phyloP scores from a whole-genome alignment of 2,329 filamentous ascomycete species.

The Thelonectria discophora region DNA sequence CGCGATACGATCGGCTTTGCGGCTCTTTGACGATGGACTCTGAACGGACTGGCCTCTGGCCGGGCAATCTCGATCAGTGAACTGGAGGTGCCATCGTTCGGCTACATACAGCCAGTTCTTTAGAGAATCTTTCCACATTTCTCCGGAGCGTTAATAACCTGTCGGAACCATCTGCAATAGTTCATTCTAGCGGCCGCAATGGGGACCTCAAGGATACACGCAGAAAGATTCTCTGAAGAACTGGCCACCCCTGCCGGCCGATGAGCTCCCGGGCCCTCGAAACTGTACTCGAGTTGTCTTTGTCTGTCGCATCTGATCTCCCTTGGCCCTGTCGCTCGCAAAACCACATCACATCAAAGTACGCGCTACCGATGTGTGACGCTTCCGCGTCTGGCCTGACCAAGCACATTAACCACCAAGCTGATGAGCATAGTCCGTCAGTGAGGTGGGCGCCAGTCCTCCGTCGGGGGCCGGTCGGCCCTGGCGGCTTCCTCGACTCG shows the following conservation, averaged over 20 bases:
- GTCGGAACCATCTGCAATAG: conserved; percentile 54
- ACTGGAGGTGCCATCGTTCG: conserved; percentile 56
- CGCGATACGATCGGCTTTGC: conserved; percentile 45
- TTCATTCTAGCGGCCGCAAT: conserved; percentile 44
- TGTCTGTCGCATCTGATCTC: conserved; percentile 36
- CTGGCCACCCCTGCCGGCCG: conserved; percentile 50
- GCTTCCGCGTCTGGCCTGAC: conserved; percentile 56
- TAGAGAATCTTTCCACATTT: conserved; percentile 45
- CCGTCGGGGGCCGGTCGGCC: conserved; percentile 43
- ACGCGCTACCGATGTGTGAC: conserved; percentile 56
- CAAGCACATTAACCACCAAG: conserved; percentile 65
- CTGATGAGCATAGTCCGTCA: conserved; percentile 54
- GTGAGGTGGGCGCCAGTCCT: conserved; percentile 59
- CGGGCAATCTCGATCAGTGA: conserved; percentile 36
- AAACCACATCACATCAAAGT: conserved; percentile 55
- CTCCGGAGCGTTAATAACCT: conserved; percentile 46
- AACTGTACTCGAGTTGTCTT: conserved; percentile 34
- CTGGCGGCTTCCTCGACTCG: conserved; percentile 56
- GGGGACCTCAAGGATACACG: conserved; percentile 54
- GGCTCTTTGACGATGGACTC: conserved; percentile 29
- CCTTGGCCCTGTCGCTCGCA: conserved; percentile 47
- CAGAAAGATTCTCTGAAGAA: conserved; percentile 55
- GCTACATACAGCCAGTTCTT: conserved; percentile 59
- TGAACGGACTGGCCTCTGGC: conserved; percentile 32
- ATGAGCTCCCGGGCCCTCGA: conserved; percentile 55